Percentiles rank a stretch among this genome's conserved stretches.
Conservation (phyloP, 2,329 filamentous ascomycete species). For the Xylariaceae sp. region DNA sequence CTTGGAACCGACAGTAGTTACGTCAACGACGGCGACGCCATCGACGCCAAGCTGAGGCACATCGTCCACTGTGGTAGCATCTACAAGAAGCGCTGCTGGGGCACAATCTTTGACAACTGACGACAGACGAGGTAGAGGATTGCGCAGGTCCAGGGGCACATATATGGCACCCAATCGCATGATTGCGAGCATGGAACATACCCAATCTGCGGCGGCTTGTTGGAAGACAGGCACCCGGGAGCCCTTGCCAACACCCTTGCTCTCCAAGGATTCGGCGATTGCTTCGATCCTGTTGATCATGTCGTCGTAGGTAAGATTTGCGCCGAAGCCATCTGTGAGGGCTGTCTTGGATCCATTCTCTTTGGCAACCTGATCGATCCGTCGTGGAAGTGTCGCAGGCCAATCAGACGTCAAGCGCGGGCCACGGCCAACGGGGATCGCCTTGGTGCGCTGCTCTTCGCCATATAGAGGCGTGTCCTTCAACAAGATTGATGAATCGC, state of each 20-base stretch:
- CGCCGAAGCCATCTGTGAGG: constrained; percentile 8
- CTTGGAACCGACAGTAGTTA: background rate
- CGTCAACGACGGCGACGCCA: constrained; percentile 5
- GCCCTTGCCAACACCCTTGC: constrained; percentile 10
- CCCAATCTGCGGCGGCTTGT: constrained; percentile 8
- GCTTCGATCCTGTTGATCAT: constrained; percentile 28
- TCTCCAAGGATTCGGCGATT: constrained; percentile 31
- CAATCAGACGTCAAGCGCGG: constrained; percentile 5
- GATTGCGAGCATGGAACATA: constrained; percentile 23
- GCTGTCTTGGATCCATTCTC: constrained; percentile 5
- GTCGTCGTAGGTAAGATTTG: constrained; percentile 31
- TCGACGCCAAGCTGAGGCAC: background rate
- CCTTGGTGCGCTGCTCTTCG: background rate
- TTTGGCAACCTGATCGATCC: constrained; percentile 12
- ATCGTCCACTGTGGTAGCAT: background rate
- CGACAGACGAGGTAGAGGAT: constrained; percentile 25
- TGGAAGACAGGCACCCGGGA: constrained; percentile 32
- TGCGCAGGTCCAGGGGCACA: constrained; percentile 33
- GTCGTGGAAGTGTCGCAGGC: constrained; percentile 15
- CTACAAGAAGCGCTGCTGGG: constrained; percentile 29
- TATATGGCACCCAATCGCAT: constrained; percentile 28
- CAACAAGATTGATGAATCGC: background rate
- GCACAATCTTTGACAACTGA: constrained; percentile 25
- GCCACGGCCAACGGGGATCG: constrained; percentile 3
- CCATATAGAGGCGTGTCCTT: background rate